Conservation (phyloP, 2,329 filamentous ascomycete genomes). For the Fusarium lyarnte region DNA sequence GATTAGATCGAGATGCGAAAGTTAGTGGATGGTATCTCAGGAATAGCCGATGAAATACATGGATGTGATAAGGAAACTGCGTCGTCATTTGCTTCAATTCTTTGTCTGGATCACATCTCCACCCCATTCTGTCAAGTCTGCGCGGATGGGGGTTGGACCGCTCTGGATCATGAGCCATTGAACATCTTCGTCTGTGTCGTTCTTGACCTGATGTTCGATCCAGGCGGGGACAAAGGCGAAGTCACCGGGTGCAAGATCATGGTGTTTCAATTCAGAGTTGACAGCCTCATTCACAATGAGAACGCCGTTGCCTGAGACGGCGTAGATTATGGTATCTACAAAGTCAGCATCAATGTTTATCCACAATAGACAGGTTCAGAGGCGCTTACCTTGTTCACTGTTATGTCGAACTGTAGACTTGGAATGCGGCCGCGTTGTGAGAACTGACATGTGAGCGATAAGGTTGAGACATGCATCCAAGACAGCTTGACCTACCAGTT, state of each 20-base stretch:
- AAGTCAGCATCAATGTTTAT: conserved; percentile 11
- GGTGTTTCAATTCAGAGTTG: conserved; percentile 59
- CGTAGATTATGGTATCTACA: conserved; percentile 74
- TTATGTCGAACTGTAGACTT: conserved; percentile 74
- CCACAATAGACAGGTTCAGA: background rate
- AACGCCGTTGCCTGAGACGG: conserved; percentile 67
- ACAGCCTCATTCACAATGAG: conserved; percentile 68
- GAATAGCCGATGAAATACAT: background rate
- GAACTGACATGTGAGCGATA: conserved; percentile 53
- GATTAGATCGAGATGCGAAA: conserved; percentile 42
- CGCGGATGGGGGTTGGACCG: conserved; percentile 68
- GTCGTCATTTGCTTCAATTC: conserved; percentile 10
- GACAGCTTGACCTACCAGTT: conserved; percentile 59
- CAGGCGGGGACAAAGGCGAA: conserved; percentile 76
- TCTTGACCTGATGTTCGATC: conserved; percentile 76
- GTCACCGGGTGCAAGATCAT: conserved; percentile 70
- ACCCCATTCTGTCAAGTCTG: conserved; percentile 71
- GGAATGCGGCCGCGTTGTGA: conserved; percentile 71
- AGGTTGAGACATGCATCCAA: background rate
- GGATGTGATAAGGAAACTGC: background rate
- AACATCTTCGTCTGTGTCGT: conserved; percentile 68
- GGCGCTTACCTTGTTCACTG: conserved; percentile 68
- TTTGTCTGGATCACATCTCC: conserved; percentile 52
- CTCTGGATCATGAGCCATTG: conserved; percentile 74
- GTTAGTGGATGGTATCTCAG: conserved; percentile 11